Conservation (phyloP, 1,139 yeast genomes). For the Taphrina wiesneri region DNA sequence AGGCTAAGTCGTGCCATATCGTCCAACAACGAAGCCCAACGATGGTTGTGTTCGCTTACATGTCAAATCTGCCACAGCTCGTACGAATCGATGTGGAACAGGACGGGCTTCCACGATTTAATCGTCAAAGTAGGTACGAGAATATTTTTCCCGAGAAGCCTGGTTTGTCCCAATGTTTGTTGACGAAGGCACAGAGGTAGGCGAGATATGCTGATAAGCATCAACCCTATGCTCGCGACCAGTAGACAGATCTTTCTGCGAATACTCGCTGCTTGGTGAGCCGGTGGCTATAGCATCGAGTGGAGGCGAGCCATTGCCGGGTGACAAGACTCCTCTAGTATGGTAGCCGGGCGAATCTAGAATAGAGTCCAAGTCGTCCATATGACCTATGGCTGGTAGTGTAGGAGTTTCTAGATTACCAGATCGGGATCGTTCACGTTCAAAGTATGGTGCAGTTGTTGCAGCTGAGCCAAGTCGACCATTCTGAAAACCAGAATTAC, state of each 20-base stretch:
- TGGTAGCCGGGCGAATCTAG: neutral
- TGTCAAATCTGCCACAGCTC: no score
- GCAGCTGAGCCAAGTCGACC: conserved; percentile 2
- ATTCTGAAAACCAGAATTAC: neutral
- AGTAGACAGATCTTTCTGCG: neutral
- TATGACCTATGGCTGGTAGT: neutral
- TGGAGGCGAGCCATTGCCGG: conserved; percentile 22
- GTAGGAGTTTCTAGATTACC: conserved; percentile 4
- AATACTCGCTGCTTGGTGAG: conserved; percentile 7
- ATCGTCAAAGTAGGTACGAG: neutral
- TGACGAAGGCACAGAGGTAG: neutral
- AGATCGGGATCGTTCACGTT: neutral
- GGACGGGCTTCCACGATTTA: no score
- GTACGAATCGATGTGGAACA: no score
- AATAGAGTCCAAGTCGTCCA: conserved; percentile 9
- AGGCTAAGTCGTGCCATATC: no score
- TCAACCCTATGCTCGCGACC: neutral
- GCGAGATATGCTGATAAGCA: neutral
- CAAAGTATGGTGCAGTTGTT: neutral
- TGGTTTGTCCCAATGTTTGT: neutral
- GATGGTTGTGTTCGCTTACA: no score
- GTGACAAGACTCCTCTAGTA: neutral
- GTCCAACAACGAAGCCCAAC: no score
- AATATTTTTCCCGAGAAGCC: neutral
- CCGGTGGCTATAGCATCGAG: conserved; percentile 4